Evolutionary conservation across 352 stramenopile genomes (phyloP), one percentile per base, ranked within the genome.

Genomic region (Peronosclerospora sorghi): DNA sequence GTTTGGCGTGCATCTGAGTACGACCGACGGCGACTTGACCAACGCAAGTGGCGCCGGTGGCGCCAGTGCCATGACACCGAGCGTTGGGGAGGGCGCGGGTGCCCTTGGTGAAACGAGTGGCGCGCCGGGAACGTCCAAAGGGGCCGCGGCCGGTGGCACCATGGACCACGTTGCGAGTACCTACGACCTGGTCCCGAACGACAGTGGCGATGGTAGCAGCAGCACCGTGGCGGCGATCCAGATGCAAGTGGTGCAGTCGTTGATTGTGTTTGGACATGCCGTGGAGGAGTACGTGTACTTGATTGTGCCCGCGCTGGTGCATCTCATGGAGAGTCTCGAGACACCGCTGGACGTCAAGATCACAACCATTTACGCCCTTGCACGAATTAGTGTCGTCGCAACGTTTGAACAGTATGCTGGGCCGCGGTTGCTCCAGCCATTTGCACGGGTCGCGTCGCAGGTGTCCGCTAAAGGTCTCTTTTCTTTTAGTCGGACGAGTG

Each of bases 201-300:
- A 43, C 8, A 43, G 48, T 8, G 32, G 44, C 10, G 55, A 62
- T 32, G 54, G 40, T 2, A 42, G 49, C 12, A 32, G 40, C 3
- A 42, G 49, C 12, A 32, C 39, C 17, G 45, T 62, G 26, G 54
- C 42, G 41, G 54, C 71, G 14, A 65, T 90, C 12, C 80, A 92
- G 48, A 73, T 83, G 5, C 77, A 90, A 52, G 73, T 92, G 32
- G 80, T 92, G 10, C 76, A 92, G 34, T 86, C 83, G 21, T 62
- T 98, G 29, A 80, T 95, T 44, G 82, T 95, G 26, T 94, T 97
- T 23, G 78, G 86, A 4, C 72, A 89, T 35, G 83, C 94, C 0
- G 78, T 98, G 4, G 76, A 90, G 12, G 89, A 97, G 35, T 95
- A 97, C 56, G 74, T 98, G 8, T 95, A 97, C 59, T 57, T 98